Base-by-base conservation (phyloP, 345 rosid species). In the Erucastrum elatum region DNA sequence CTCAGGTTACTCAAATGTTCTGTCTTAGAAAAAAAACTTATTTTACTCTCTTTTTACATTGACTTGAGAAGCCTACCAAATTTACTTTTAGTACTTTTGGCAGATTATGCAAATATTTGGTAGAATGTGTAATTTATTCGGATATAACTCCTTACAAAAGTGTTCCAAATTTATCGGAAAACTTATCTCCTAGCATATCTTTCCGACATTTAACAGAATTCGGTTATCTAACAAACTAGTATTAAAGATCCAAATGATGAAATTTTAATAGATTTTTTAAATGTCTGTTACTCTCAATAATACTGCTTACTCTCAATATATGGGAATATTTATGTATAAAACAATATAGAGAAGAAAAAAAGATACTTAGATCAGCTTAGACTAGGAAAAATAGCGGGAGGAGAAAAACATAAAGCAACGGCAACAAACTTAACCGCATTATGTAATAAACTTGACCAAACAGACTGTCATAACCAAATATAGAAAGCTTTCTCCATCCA, bases 401-500 rank as follows among this genome's bases (percentile, higher is more conserved):
- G 27, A 60, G 15, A 39, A 10, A 31, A 60, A 13, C 29, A 34
- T 4, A 56, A 56, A 9, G 33, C 8, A 34, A 35, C 13, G 66
- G 75, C 21, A 72, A 61, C 59, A 72, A 39, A 17, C 29, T 41
- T 64, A 53, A 74, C 53, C 26, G 56, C 35, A 3, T 33, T 12
- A 5, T 55, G 65, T 63, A 29, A 59, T 4, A 73, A 63, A 74
- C 34, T 29, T 1, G 0, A 64, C 77, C 37, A 15, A 63, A 1
- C 30, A 65, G 69, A 65, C 30, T 46, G 71, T 68, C 71, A 6
- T 68, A 7, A 44, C 71, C 60, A 68, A 67, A 68, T 1, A 68
- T 68, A 68, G 60, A 68, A 68, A 68, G 59, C 30, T 46, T 46
- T 46, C 25, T 59, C 64, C 39, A 27, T 68, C 83, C 83, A 75